Base-by-base conservation (phyloP, 208 protist genomes). In the Crithidia sp. region DNA sequence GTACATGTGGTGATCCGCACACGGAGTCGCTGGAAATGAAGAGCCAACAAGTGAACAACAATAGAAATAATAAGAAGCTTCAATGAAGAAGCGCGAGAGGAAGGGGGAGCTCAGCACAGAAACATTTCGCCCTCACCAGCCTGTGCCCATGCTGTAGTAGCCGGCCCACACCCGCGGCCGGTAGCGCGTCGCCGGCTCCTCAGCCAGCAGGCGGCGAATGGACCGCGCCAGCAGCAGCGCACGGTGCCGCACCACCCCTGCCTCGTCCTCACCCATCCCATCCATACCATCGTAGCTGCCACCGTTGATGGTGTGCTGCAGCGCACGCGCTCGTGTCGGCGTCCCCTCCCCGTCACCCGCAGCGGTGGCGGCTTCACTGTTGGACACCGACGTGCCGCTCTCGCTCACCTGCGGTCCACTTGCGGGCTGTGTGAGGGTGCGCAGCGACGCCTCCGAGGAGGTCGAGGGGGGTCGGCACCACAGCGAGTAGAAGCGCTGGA, bases 91-190 rank as follows among this genome's bases (percentile, higher is more conserved):
- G 45, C 28, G 28, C 28, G 1, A 40, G 19, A 52, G 17, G 50
- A 36, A 58, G 55, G 41, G 19, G 7, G 5, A 59, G 28, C 28
- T 28, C 28, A 28, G 28, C 28, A 28, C 36, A 58, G 7, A 40
- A 36, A 71, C 58, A n/a, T 28, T 28, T 28, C 28, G n/a, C 10
- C n/a, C 52, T 14, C 81, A 83, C 75, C 75, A 80, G 2, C 89
- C 90, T 19, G 83, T 81, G 14, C 92, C 92, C 19, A 96, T 68
- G 71, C 89, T 92, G 76, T 86, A 93, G 82, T 95, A 97, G 2
- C 88, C 93, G 2, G 90, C 90, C 91, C 93, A 97, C 16, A 69
- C 53, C 16, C 89, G 87, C 19, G 93, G 93, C 7, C 66, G 78
- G 81, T 89, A 95, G 58, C 93, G 88, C 71, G 93, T 85, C 45